phyloP scores from a whole-genome alignment of 495 filamentous ascomycete genomes.

The Platismatia glauca region DNA sequence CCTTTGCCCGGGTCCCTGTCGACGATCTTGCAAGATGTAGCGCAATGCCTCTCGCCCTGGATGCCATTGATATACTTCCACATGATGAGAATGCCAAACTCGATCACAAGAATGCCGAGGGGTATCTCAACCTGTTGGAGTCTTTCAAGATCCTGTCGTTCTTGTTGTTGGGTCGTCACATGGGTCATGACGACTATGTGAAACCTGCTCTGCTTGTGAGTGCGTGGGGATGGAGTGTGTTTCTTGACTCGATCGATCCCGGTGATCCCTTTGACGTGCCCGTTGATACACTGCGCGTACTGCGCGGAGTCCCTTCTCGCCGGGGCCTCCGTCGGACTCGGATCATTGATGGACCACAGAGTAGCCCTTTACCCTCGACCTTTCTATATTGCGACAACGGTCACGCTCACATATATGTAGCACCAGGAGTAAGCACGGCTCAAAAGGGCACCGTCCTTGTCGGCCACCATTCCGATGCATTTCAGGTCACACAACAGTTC shows the following conservation, averaged over 20 bases:
- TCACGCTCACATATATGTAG: background rate
- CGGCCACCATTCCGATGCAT: slow-evolving; percentile 17
- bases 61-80: background rate
- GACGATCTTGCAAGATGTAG: slow-evolving; percentile 13
- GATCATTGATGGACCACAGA: slow-evolving; percentile 16
- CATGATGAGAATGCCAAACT: background rate
- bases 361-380: too few species aligned
- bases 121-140: background rate
- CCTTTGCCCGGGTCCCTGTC: slow-evolving; percentile 6
- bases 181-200: background rate
- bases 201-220: slow-evolving; percentile 10
- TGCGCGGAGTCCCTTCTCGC: slow-evolving; percentile 13
- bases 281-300: slow-evolving; percentile 3
- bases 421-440: slow-evolving; percentile 8
- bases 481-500: slow-evolving; percentile 11
- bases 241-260: slow-evolving; percentile 10
- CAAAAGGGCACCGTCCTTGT: slow-evolving; percentile 1
- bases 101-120: background rate
- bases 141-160: slow-evolving; percentile 2
- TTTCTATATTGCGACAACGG: rapidly evolving
- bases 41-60: slow-evolving; percentile 8
- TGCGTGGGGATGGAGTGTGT: slow-evolving; percentile 16
- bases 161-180: slow-evolving; percentile 2
- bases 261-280: slow-evolving; percentile 11
- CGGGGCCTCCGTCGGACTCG: slow-evolving; percentile 11